Evolutionary conservation across 345 rosid species (phyloP), one percentile per base, ranked within the genome.

Genomic region (Trapa incisa): DNA sequence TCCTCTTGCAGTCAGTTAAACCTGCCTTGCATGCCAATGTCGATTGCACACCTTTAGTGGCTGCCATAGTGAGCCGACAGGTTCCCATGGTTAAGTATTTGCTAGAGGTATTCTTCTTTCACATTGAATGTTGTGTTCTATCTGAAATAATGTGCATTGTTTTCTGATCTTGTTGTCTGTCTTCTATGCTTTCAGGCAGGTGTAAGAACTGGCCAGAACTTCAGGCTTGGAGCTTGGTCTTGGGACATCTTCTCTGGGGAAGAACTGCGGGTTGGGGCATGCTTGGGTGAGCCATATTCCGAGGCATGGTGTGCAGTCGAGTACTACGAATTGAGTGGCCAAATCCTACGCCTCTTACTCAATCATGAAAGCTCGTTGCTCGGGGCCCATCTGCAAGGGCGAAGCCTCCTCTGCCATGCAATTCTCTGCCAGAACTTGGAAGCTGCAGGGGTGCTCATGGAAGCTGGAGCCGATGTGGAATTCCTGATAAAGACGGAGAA

Each of bases 151-250:
- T 22, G 32, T 5, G 58, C 17, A 53, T 4, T 6, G 33, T 73
- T 36, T 45, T 66, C 29, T 15, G 48, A 39, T 3, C 3, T 43
- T 36, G 22, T 33, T 33, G 35, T 13, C 57, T 33, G 35, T 13
- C 57, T 47, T 47, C 9, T 65, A 45, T 68, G n/a, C 61, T 29
- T 62, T 65, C 48, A 79, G 82, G 82, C 72, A 29, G 82, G 73
- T 29, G 77, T 72, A 38, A 75, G 68, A 71, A 73, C 70, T 45
- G 73, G 70, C 57, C 50, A 43, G 42, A 58, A 16, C 16, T 71
- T 65, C 5, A 72, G 77, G 75, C 75, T 79, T 14, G 79, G 75
- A 61, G 82, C 79, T 45, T 75, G 82, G 82, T 75, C 82, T 36
- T 71, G 79, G 79, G 79, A 75, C 62, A 50, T 73, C 64, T 65